Evolutionary conservation across 495 filamentous ascomycete species (phyloP), one percentile per base, ranked within the genome.

Genomic region (Ramalina intermedia): DNA sequence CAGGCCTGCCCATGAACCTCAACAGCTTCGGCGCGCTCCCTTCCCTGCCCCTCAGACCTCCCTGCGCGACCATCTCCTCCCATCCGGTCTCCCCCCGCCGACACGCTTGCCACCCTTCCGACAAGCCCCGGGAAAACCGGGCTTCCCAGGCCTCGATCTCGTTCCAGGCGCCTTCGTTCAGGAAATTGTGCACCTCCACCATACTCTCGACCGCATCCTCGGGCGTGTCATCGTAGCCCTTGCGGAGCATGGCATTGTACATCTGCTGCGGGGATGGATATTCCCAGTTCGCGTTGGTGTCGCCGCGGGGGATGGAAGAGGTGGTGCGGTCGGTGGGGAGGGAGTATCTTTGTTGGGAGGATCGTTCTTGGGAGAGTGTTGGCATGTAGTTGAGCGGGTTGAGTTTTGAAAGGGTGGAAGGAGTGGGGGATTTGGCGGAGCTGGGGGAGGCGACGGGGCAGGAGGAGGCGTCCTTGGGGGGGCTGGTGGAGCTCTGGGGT

Each of bases 311-410:
- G 51, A 99, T 99, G 2, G 88, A 82, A 16, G 84, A 90, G 9
- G 71, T 62, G 60, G 93, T 85, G 41, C 91, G 84, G 3, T 80
- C 75, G 13, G 85, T 79, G 0, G 85, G 82, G 0, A 96, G 78
- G 33, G 71, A 65, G 11, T 81, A 63, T 11, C 77, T 80, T 61
- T 96, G 91, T 14, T 81, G 64, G 0, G 80, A 66, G 2, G 85
- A 80, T 20, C 73, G 82, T 16, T 78, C 72, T 65, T 96, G 85
- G 2, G 88, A 89, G 50, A 96, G 72, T 5, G 77, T 68, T 58
- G 91, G 93, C 93, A 99, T 96, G 67, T 91, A 94, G 68, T 99
- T 96, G 18, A 99, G 66, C 0, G 89, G 89, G 59, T 96, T 96
- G 45, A 94, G 68, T 58, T 79, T 85, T 1, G 85, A 85, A 21